These are phyloP conservation scores for Cryptococcus hybrid DNA, from an alignment of 1,284 basidiomycete species.

Conservation along the genomic window DNA sequence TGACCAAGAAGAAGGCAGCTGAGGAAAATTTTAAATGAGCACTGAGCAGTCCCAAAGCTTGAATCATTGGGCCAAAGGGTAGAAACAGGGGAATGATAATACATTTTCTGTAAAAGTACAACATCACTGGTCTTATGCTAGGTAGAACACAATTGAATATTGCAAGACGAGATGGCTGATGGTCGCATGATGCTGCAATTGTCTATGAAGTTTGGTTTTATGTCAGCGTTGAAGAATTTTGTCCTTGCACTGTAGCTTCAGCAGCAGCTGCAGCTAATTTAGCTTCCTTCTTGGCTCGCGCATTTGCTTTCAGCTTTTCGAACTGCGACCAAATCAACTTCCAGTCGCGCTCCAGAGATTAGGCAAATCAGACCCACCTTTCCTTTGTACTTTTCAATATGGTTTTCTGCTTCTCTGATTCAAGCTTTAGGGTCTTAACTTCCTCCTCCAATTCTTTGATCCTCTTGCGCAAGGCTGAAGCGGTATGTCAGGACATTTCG, in stretches of 20 bases:
- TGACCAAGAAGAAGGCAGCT: too few relatives aligned
- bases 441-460: slow-evolving; percentile 78
- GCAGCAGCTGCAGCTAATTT: slow-evolving; percentile 48
- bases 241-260: slow-evolving; percentile 35
- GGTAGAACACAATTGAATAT: too few relatives aligned
- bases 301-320: slow-evolving; percentile 82
- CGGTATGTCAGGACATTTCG: not conserved
- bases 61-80: too few relatives aligned
- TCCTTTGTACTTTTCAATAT: slow-evolving; percentile 72
- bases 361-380: slow-evolving; percentile 23
- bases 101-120: too few relatives aligned
- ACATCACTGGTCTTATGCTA: too few relatives aligned
- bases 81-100: too few relatives aligned
- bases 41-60: too few relatives aligned
- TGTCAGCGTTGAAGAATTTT: too few relatives aligned
- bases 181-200: too few relatives aligned
- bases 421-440: slow-evolving; percentile 41
- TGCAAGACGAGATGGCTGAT: too few relatives aligned
- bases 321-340: slow-evolving; percentile 53
- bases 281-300: slow-evolving; percentile 79
- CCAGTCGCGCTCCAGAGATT: not conserved
- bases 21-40: too few relatives aligned
- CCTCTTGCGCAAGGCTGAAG: slow-evolving; percentile 15
- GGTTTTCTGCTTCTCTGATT: slow-evolving; percentile 37
- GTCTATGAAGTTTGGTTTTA: too few relatives aligned